Evolutionary conservation across 768 basidiomycete genomes (phyloP).

Genomic region (Suillus sp.): DNA sequence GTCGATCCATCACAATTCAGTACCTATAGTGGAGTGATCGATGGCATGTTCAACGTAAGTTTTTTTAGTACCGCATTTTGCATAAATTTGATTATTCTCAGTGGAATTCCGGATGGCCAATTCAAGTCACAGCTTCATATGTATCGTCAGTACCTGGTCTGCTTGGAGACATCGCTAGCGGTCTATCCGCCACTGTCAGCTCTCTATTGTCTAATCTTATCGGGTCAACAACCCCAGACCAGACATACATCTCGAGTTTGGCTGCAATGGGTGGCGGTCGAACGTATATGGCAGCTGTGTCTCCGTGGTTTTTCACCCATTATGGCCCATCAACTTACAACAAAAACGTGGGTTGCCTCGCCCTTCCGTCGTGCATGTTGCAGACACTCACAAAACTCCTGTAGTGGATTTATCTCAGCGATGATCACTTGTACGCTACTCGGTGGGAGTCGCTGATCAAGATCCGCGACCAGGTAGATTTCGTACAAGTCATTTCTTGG

Average conservation of each 20-base stretch:
- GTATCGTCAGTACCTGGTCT: constrained; percentile 16
- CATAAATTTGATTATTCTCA: constrained; percentile 29
- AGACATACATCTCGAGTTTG: constrained; percentile 51
- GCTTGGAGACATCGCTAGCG: constrained; percentile 20
- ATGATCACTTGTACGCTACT: constrained; percentile 64
- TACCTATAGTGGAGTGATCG: constrained; percentile 48
- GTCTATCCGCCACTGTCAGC: constrained; percentile 21
- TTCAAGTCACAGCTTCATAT: constrained; percentile 46
- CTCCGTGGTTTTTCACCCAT: constrained; percentile 83
- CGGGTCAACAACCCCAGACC: constrained; percentile 55
- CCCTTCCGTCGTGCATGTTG: neutral
- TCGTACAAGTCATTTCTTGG: constrained; percentile 66
- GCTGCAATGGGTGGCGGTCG: constrained; percentile 27
- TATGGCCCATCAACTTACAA: constrained; percentile 66
- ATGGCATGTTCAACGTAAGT: constrained; percentile 63
- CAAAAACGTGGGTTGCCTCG: constrained; percentile 65
- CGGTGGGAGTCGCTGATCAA: constrained; percentile 69
- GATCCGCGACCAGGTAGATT: constrained; percentile 57
- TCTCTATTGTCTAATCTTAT: constrained; percentile 39
- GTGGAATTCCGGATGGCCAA: constrained; percentile 86
- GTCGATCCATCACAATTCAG: constrained; percentile 51
- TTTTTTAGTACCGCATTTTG: constrained; percentile 2
- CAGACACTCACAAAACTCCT: constrained; percentile 6
- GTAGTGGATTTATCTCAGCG: constrained; percentile 65
- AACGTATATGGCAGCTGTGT: constrained; percentile 55